Conservation (phyloP, 2,329 filamentous ascomycete species). For the Pseudogymnoascus sp. region DNA sequence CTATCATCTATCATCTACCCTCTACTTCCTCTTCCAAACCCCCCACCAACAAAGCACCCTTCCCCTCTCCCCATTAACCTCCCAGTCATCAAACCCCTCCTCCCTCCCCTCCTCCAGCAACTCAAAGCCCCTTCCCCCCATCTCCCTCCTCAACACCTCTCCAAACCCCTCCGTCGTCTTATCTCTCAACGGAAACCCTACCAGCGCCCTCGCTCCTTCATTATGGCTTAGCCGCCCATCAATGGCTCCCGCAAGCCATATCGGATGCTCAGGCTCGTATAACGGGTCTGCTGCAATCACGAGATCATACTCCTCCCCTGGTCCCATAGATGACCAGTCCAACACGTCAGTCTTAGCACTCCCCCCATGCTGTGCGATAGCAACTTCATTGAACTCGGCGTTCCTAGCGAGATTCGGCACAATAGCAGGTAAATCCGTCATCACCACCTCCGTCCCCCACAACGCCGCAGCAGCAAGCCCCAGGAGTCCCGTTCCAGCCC, state of each 20-base stretch:
- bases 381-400: slow-evolving; percentile 50
- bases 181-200: slow-evolving; percentile 76
- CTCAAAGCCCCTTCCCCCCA: slow-evolving; percentile 46
- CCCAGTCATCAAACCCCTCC: slow-evolving; percentile 67
- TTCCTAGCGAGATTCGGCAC: slow-evolving; percentile 74
- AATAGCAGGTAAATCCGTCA: slow-evolving; percentile 82
- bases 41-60: slow-evolving; percentile 64
- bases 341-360: slow-evolving; percentile 55
- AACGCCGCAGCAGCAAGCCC: slow-evolving; percentile 75
- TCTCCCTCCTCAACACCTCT: slow-evolving; percentile 50
- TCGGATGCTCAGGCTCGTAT: slow-evolving; percentile 77
- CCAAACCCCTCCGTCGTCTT: slow-evolving; percentile 56
- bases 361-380: slow-evolving; percentile 48
- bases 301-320: slow-evolving; percentile 40
- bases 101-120: slow-evolving; percentile 55
- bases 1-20: neutral
- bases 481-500: slow-evolving; percentile 84
- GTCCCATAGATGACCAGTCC: slow-evolving; percentile 32
- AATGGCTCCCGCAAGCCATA: slow-evolving; percentile 64
- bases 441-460: slow-evolving; percentile 55
- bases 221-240: slow-evolving; percentile 53
- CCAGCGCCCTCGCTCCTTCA: slow-evolving; percentile 54
- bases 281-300: slow-evolving; percentile 80
- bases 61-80: slow-evolving; percentile 39
- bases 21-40: slow-evolving; percentile 34